Evolutionary conservation across 768 basidiomycete species (phyloP).

Genomic region (Rhizopogon vulgaris): DNA sequence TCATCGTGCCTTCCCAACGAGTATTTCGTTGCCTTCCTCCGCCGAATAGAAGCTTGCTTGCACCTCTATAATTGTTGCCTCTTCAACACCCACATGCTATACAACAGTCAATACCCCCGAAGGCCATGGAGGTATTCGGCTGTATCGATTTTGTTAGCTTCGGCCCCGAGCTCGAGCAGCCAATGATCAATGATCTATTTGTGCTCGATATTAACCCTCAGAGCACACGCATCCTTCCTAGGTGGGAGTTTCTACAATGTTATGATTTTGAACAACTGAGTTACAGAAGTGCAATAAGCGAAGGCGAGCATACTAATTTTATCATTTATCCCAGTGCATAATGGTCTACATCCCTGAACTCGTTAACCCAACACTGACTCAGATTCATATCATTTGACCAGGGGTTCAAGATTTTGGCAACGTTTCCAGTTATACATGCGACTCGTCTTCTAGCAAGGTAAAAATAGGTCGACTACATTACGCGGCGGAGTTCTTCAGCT

Average conservation of each 20-base stretch:
- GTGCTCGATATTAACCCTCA: too few relatives aligned
- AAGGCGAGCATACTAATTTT: neutral
- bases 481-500: neutral
- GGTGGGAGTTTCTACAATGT: neutral
- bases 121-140: neutral
- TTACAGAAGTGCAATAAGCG: too few relatives aligned
- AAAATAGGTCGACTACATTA: neutral
- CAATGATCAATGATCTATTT: neutral
- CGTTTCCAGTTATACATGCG: neutral
- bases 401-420: neutral
- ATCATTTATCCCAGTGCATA: too few relatives aligned
- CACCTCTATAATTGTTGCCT: neutral
- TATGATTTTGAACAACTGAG: neutral
- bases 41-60: neutral
- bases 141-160: neutral
- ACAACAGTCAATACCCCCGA: neutral
- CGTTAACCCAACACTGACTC: neutral
- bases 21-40: neutral
- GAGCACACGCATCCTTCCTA: neutral
- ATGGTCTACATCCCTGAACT: neutral
- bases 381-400: neutral
- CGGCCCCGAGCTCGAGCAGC: neutral
- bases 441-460: neutral
- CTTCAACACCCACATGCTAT: neutral
- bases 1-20: neutral